Evolutionary conservation across 2,329 filamentous ascomycete genomes (phyloP).

Genomic region (Claviceps pusilla): DNA sequence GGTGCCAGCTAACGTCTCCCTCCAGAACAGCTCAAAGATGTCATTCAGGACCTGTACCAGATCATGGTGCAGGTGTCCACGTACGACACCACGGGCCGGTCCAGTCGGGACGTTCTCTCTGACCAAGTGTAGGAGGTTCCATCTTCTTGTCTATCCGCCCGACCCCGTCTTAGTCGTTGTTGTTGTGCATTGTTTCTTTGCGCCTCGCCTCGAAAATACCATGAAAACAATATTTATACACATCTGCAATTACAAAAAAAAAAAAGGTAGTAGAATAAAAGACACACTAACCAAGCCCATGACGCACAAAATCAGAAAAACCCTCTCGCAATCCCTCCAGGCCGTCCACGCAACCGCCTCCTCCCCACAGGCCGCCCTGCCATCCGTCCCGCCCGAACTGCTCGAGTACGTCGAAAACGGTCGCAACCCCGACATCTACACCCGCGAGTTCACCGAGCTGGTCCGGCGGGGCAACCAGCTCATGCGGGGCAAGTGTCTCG

Average conservation of each 20-base stretch:
- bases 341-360: conserved; percentile 25
- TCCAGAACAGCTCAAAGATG: conserved; percentile 42
- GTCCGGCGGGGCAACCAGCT: conserved; percentile 52
- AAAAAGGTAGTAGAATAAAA: not conserved
- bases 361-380: conserved; percentile 25
- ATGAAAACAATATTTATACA: too few species aligned
- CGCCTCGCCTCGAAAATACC: too few species aligned
- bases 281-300: not conserved
- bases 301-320: conserved; percentile 18
- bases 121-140: conserved; percentile 29
- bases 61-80: conserved; percentile 47
- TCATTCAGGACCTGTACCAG: conserved; percentile 49
- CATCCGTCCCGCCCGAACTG: conserved; percentile 44
- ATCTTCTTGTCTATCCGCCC: not conserved
- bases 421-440: conserved; percentile 61
- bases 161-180: not conserved
- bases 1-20: too few species aligned
- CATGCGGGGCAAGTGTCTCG: conserved; percentile 47
- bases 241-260: not conserved
- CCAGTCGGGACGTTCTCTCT: conserved; percentile 41
- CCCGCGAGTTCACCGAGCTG: conserved; percentile 57
- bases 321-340: conserved; percentile 24
- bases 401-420: conserved; percentile 56
- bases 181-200: not conserved
- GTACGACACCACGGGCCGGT: conserved; percentile 39